Base-by-base conservation (phyloP, 257 asterid genomes). In the Osmanthus fragrans region DNA sequence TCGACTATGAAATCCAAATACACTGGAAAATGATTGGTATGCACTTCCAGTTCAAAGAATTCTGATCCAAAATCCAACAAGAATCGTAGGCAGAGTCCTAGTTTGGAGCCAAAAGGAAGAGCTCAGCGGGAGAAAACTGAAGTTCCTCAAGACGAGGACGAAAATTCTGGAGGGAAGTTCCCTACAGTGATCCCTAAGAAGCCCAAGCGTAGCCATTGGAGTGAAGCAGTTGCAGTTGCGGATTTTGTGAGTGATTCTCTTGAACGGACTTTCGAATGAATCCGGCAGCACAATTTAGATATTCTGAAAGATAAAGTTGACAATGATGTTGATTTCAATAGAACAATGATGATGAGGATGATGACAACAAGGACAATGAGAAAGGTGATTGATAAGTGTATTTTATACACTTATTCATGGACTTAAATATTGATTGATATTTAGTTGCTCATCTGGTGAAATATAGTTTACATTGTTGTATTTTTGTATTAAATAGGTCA, bases 151-250 rank as follows among this genome's bases (percentile, higher is more conserved):
- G 84, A 29, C 9, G 84, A 75, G 71, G 86, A 71, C 49, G 84
- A 86, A 40, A 86, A 80, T 70, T 29, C 86, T 3, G 83, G 80
- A 70, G 71, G 60, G 27, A 64, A 68, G 12, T 88, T 89, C 72
- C 90, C 96, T 18, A 71, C 83, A 60, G 85, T 88, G 71, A 84
- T 87, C 75, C 97, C 97, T 32, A 92, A 82, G 79, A 91, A 85
- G 84, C 91, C 92, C 2, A 94, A 89, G 87, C 94, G 97, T 39
- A 97, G 97, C 21, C 96, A 96, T 6, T 86, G 83, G 86, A 88
- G 97, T 60, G 99, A 94, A 83, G 92, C 96, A 74, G 92, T 95
- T 76, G 97, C 97, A 8, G 99, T 94, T 34, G 99, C 91, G 88
- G 97, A 94, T 84, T 90, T 81, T 6, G 88, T 91, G 64, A 96